phyloP scores from a whole-genome alignment of 495 filamentous ascomycete species.

The Amniculicola lignicola region DNA sequence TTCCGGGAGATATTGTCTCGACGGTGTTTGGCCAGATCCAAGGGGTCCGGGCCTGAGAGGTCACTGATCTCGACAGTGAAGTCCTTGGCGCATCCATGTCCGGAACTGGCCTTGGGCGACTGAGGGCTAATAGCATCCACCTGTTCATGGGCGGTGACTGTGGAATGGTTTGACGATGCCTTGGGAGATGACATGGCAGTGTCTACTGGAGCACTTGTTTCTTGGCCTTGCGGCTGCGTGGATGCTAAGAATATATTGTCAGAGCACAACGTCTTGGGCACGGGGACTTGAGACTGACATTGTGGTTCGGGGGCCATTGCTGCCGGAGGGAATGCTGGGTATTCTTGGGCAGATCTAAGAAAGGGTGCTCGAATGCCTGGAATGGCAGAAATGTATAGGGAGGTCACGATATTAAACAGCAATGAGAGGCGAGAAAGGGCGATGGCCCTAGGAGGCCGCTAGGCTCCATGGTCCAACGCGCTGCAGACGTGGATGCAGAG shows the following conservation, averaged over 20 bases:
- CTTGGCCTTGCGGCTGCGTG: slow-evolving; percentile 15
- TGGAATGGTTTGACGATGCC: slow-evolving; percentile 20
- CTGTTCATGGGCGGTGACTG: slow-evolving; percentile 24
- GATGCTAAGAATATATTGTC: slow-evolving; percentile 28
- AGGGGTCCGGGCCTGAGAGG: slow-evolving; percentile 36
- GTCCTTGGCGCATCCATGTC: slow-evolving; percentile 8
- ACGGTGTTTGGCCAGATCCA: slow-evolving; percentile 45
- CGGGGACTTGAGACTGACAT: slow-evolving; percentile 23
- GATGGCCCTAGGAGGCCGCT: slow-evolving; percentile 5
- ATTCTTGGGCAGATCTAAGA: slow-evolving; percentile 16
- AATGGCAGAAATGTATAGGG: slow-evolving; percentile 25
- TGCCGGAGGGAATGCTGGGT: slow-evolving; percentile 7
- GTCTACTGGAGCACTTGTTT: slow-evolving; percentile 22
- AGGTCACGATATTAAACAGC: slow-evolving; percentile 25
- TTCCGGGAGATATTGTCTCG: slow-evolving; percentile 42
- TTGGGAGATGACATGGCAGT: slow-evolving; percentile 9
- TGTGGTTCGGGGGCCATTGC: slow-evolving; percentile 25
- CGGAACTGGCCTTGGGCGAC: slow-evolving; percentile 5
- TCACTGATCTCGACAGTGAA: slow-evolving; percentile 12
- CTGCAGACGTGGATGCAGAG: slow-evolving; percentile 4
- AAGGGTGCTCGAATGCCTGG: slow-evolving; percentile 22
- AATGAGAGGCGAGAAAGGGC: slow-evolving; percentile 16
- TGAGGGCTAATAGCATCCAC: slow-evolving; percentile 18
- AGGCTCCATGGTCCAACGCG: background rate
- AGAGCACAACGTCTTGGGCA: slow-evolving; percentile 2